Evolutionary conservation across 768 basidiomycete genomes (phyloP).

Genomic region (Tubosaeta sp.): DNA sequence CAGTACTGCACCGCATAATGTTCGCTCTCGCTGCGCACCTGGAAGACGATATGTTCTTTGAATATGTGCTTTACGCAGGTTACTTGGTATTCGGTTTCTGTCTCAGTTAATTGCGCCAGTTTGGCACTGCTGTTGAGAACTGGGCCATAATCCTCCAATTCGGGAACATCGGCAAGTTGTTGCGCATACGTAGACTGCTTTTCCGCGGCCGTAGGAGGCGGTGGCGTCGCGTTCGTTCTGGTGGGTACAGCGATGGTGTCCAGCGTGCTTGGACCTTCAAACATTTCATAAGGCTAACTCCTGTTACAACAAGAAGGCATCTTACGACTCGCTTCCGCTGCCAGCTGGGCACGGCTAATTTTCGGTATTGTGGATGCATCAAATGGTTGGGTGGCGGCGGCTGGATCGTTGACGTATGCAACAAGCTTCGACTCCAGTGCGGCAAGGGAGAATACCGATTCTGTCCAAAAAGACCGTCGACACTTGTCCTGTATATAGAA

Average conservation of each 20-base stretch:
- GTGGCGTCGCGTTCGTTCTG: slow-evolving; percentile 54
- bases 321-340: slow-evolving; percentile 84
- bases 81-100: slow-evolving; percentile 97
- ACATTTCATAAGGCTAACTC: slow-evolving; percentile 9
- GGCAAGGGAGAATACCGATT: slow-evolving; percentile 89
- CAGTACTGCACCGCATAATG: slow-evolving; percentile 2
- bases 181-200: slow-evolving; percentile 82
- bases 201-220: slow-evolving; percentile 80
- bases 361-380: slow-evolving; percentile 86
- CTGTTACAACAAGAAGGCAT: not conserved
- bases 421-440: slow-evolving; percentile 88
- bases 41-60: slow-evolving; percentile 94
- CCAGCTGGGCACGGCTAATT: slow-evolving; percentile 89
- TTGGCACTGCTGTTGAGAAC: slow-evolving; percentile 83
- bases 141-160: slow-evolving; percentile 79
- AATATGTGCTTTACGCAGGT: slow-evolving; percentile 96
- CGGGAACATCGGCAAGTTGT: slow-evolving; percentile 83
- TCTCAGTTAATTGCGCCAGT: slow-evolving; percentile 84
- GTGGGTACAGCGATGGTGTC: slow-evolving; percentile 80
- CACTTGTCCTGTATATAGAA: not conserved
- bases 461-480: slow-evolving; percentile 38
- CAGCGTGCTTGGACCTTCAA: slow-evolving; percentile 73
- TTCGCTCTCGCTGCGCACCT: slow-evolving; percentile 47
- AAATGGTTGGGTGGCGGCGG: slow-evolving; percentile 68
- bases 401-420: slow-evolving; percentile 85